Evolutionary conservation across 768 basidiomycete species (phyloP).

Genomic region (Phlebiopsis gigantea): DNA sequence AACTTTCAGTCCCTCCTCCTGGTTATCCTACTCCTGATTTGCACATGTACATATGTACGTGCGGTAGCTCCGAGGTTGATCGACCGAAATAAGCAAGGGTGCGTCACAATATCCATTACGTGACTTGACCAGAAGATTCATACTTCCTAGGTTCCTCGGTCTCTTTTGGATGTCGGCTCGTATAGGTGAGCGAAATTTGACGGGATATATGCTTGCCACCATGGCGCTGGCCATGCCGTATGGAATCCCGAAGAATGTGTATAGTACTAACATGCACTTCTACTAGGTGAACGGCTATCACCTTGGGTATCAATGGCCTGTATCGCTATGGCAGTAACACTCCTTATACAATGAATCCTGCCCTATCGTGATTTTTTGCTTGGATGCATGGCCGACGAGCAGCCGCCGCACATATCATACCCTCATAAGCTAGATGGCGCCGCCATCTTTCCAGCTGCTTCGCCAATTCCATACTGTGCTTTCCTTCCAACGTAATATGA

Average conservation of each 20-base stretch:
- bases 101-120: conserved; percentile 11
- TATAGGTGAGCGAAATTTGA: conserved; percentile 90
- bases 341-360: conserved; percentile 39
- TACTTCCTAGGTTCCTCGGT: conserved; percentile 67
- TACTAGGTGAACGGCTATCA: conserved; percentile 85
- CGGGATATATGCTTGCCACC: conserved; percentile 4
- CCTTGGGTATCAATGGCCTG: conserved; percentile 95
- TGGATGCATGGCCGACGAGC: too few relatives aligned
- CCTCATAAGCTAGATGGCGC: too few relatives aligned
- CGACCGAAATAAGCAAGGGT: conserved; percentile 96
- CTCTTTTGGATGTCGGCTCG: conserved; percentile 94
- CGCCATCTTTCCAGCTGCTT: too few relatives aligned
- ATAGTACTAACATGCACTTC: background rate
- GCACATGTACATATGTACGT: conserved; percentile 95
- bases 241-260: background rate
- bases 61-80: conserved; percentile 85
- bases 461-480: too few relatives aligned
- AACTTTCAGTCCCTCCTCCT: conserved; percentile 95
- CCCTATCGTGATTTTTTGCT: background rate
- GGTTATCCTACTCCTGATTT: conserved; percentile 89
- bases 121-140: background rate
- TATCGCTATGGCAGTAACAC: conserved; percentile 82
- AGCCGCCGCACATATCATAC: too few relatives aligned
- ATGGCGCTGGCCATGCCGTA: background rate
- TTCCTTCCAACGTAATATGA: too few relatives aligned